Evolutionary conservation across 2,329 filamentous ascomycete species (phyloP).

Genomic region (Penicillium italicum): DNA sequence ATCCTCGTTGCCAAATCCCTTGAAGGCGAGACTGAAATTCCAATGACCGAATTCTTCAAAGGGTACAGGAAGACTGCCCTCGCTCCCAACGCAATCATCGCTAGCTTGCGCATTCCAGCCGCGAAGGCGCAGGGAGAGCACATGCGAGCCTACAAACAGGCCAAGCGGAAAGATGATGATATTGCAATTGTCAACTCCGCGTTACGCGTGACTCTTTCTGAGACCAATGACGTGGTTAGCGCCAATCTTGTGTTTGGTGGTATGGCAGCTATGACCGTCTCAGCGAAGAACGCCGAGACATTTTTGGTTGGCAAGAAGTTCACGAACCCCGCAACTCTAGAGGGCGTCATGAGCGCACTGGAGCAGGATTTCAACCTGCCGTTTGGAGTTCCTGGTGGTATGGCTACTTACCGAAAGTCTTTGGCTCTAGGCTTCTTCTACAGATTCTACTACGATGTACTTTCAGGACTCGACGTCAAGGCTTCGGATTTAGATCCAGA

Average conservation of each 20-base stretch:
- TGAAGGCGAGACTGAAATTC: conserved; percentile 72
- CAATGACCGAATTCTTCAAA: conserved; percentile 88
- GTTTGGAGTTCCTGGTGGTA: conserved; percentile 91
- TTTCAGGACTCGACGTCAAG: conserved; percentile 54
- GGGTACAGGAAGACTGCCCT: conserved; percentile 85
- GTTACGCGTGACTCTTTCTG: conserved; percentile 67
- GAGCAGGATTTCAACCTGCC: conserved; percentile 82
- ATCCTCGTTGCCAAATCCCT: conserved; percentile 76
- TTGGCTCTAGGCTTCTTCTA: conserved; percentile 94
- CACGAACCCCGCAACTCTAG: conserved; percentile 75
- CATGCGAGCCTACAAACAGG: conserved; percentile 88
- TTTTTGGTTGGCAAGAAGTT: conserved; percentile 76
- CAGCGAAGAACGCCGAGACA: conserved; percentile 71
- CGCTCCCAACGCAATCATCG: conserved; percentile 75
- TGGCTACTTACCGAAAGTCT: conserved; percentile 93
- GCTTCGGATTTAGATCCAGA: conserved; percentile 62
- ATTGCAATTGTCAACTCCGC: conserved; percentile 96
- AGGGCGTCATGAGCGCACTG: conserved; percentile 86
- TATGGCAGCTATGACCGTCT: conserved; percentile 89
- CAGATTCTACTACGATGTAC: conserved; percentile 87
- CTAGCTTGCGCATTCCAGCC: conserved; percentile 78
- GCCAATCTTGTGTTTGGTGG: conserved; percentile 86
- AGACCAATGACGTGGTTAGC: conserved; percentile 66
- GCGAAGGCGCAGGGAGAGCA: conserved; percentile 73
- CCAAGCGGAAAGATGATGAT: conserved; percentile 96